phyloP scores from a whole-genome alignment of 176 grass and related monocot species.

The Aegilops sharonensis region DNA sequence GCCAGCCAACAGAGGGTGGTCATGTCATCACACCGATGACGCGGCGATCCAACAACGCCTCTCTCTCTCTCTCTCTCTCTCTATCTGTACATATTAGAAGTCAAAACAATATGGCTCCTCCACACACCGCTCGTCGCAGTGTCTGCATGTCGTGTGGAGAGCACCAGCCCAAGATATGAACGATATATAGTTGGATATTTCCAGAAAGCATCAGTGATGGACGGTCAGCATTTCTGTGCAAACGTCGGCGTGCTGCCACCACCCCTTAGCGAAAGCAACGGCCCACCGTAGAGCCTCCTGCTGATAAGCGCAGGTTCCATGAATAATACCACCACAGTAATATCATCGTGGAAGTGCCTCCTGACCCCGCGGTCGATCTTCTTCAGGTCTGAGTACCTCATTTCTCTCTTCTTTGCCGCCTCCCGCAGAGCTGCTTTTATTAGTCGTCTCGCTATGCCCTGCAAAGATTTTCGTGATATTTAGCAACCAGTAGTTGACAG shows the following conservation, averaged over 20 bases:
- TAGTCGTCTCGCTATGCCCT: conserved; percentile 46
- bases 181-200: not conserved
- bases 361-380: conserved; percentile 33
- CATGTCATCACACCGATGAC: conserved; percentile 6
- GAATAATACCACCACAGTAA: conserved; percentile 54
- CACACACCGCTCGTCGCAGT: not conserved
- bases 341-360: conserved; percentile 63
- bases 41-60: not conserved
- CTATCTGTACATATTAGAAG: conserved; percentile 18
- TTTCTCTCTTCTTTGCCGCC: conserved; percentile 44
- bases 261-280: conserved; percentile 40
- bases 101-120: conserved; percentile 19
- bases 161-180: conserved; percentile 15
- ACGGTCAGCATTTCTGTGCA: conserved; percentile 14
- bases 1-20: not conserved
- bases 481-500: not conserved
- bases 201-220: conserved; percentile 1
- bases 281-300: conserved; percentile 24
- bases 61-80: not conserved
- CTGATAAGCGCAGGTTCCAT: conserved; percentile 32
- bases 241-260: not conserved
- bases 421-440: conserved; percentile 33
- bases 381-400: conserved; percentile 49
- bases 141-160: not conserved
- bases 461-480: not conserved